Evolutionary conservation across 179 eudicot species (phyloP).

Genomic region (Pouteria campechiana): DNA sequence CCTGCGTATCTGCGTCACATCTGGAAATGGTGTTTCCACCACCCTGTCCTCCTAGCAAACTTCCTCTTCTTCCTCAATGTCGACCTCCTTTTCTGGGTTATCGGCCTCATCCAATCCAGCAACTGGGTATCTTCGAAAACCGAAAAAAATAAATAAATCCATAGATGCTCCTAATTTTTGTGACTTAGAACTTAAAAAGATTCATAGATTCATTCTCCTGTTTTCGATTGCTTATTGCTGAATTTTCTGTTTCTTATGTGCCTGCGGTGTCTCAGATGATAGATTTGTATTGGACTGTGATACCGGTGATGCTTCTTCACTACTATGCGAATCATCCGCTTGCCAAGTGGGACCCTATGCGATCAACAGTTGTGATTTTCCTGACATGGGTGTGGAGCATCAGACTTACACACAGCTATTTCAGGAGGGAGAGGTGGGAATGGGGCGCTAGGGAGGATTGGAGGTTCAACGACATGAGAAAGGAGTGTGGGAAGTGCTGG

Average conservation of each 20-base stretch:
- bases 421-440: slow-evolving; percentile 83
- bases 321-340: slow-evolving; percentile 66
- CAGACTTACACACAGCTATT: slow-evolving; percentile 78
- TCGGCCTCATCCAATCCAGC: slow-evolving; percentile 64
- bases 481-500: slow-evolving; percentile 59
- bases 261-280: slow-evolving; percentile 52
- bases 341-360: slow-evolving; percentile 29
- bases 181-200: no score
- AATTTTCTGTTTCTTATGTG: neutral
- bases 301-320: slow-evolving; percentile 57
- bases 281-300: slow-evolving; percentile 83
- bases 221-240: neutral
- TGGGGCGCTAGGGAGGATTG: slow-evolving; percentile 93
- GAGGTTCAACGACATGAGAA: slow-evolving; percentile 73
- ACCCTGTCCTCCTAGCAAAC: slow-evolving; percentile 64
- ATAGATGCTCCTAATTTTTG: neutral
- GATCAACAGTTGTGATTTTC: slow-evolving; percentile 49
- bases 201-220: neutral
- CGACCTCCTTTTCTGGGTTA: slow-evolving; percentile 64
- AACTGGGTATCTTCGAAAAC: slow-evolving; percentile 62
- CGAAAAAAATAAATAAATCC: no score
- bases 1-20: slow-evolving; percentile 12
- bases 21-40: slow-evolving; percentile 70
- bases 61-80: slow-evolving; percentile 71
- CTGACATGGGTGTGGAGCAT: slow-evolving; percentile 75